Evolutionary conservation across 495 filamentous ascomycete genomes (phyloP).

Genomic region (Xylaria grammica): DNA sequence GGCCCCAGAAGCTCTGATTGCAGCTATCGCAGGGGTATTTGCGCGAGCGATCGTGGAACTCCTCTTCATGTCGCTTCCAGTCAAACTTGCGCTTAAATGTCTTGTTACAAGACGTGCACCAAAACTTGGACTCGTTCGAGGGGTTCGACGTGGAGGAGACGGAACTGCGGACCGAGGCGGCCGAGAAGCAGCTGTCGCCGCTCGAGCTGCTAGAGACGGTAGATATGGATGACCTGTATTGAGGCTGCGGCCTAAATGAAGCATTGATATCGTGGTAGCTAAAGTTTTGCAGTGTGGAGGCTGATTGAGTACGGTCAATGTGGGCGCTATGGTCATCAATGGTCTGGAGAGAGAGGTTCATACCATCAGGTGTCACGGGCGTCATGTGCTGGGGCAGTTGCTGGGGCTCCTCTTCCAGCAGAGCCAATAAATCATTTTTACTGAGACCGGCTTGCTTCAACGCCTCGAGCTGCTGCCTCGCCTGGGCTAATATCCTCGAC

Average conservation of each 20-base stretch:
- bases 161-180: constrained; percentile 43
- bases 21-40: constrained; percentile 56
- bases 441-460: constrained; percentile 39
- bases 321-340: constrained; percentile 12
- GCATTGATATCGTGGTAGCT: constrained; percentile 36
- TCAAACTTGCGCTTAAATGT: constrained; percentile 58
- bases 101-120: constrained; percentile 58
- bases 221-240: constrained; percentile 46
- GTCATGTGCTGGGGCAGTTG: constrained; percentile 21
- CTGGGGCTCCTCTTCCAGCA: constrained; percentile 32
- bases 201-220: constrained; percentile 50
- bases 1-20: constrained; percentile 56
- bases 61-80: constrained; percentile 59
- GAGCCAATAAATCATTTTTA: constrained; percentile 33
- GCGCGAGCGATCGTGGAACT: constrained; percentile 58
- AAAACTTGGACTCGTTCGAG: constrained; percentile 44
- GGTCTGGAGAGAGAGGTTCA: neutral
- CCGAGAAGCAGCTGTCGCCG: constrained; percentile 40
- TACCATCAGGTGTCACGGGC: constrained; percentile 29
- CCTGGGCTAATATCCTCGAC: constrained; percentile 38
- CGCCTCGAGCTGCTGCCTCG: constrained; percentile 39
- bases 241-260: constrained; percentile 26
- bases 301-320: constrained; percentile 15
- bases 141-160: constrained; percentile 40
- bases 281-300: constrained; percentile 32